Percentiles rank a stretch among this genome's conserved stretches.
These are phyloP conservation scores for Penicillium psychrosexuale DNA, from an alignment of 2,329 filamentous ascomycete genomes.

Conservation along the genomic window DNA sequence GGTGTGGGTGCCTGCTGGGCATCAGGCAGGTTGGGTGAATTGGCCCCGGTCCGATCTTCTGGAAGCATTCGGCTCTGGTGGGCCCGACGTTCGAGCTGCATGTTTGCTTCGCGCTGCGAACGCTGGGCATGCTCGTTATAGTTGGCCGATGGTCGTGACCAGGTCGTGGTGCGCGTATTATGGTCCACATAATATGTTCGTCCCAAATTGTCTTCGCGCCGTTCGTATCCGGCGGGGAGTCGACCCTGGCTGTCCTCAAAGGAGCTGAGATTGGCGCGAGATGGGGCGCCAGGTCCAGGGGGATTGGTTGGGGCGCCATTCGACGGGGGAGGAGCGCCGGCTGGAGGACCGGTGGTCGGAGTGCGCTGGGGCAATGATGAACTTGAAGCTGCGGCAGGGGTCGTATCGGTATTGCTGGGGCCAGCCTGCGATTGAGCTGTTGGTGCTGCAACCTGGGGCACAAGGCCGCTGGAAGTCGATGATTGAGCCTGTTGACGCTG, in stretches of 20 bases:
- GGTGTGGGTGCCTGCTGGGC: constrained; percentile 44
- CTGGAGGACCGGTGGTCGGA: constrained; percentile 36
- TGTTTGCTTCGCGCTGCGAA: constrained; percentile 80
- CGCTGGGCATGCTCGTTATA: constrained; percentile 74
- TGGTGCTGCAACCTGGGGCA: constrained; percentile 31
- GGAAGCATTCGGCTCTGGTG: constrained; percentile 95
- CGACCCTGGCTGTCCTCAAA: constrained; percentile 96
- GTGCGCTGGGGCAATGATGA: constrained; percentile 36
- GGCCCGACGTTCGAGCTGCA: constrained; percentile 84
- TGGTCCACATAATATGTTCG: constrained; percentile 98
- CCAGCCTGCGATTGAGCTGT: constrained; percentile 26
- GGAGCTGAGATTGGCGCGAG: constrained; percentile 68
- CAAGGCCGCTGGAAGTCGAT: constrained; percentile 40
- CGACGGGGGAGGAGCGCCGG: constrained; percentile 40
- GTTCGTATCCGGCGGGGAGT: constrained; percentile 90
- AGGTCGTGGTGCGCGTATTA: constrained; percentile 93
- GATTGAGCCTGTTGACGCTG: constrained; percentile 36
- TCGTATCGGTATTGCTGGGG: constrained; percentile 30
- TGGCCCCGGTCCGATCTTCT: constrained; percentile 90
- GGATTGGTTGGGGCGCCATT: constrained; percentile 39
- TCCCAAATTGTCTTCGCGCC: constrained; percentile 89
- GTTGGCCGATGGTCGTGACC: constrained; percentile 81
- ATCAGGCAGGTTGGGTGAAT: constrained; percentile 72
- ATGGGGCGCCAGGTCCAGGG: constrained; percentile 37
- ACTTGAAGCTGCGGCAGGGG: constrained; percentile 32